Evolutionary conservation across 129 eudicot genomes (phyloP).

Genomic region (Kitagawia praeruptora): DNA sequence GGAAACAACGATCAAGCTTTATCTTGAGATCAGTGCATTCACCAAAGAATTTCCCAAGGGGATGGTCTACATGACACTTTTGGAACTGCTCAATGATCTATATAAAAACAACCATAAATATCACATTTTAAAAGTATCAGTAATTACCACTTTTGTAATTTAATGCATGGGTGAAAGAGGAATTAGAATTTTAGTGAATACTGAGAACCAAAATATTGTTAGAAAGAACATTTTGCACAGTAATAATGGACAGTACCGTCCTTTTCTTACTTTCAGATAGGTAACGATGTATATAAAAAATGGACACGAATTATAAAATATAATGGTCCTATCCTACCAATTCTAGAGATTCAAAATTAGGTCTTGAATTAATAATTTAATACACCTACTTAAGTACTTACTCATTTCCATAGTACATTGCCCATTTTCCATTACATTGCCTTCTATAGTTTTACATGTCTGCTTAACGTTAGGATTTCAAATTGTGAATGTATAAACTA

Average conservation of each 20-base stretch:
- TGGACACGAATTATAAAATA: background rate
- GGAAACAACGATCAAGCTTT: conserved; percentile 52
- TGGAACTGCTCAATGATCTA: conserved; percentile 10
- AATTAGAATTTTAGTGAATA: background rate
- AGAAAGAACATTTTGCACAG: background rate
- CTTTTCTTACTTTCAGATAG: background rate
- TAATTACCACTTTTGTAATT: too few relatives aligned
- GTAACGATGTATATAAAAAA: background rate
- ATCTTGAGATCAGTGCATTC: conserved; percentile 47
- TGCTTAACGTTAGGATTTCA: background rate
- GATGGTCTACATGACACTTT: conserved; percentile 1
- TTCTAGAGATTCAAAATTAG: background rate
- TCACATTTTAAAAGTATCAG: background rate
- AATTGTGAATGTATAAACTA: background rate
- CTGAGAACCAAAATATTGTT: background rate
- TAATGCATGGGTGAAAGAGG: background rate
- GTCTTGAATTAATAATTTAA: background rate
- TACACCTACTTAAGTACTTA: background rate
- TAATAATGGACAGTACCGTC: background rate
- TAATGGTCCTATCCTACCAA: background rate
- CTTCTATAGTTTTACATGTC: background rate
- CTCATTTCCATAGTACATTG: too few relatives aligned
- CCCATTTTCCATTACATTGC: background rate
- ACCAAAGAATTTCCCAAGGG: conserved; percentile 41
- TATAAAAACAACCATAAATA: background rate